Percentiles rank a stretch among this genome's conserved stretches.
Evolutionary conservation across 768 basidiomycete species (phyloP).

Genomic region (Tubosaeta sp.): DNA sequence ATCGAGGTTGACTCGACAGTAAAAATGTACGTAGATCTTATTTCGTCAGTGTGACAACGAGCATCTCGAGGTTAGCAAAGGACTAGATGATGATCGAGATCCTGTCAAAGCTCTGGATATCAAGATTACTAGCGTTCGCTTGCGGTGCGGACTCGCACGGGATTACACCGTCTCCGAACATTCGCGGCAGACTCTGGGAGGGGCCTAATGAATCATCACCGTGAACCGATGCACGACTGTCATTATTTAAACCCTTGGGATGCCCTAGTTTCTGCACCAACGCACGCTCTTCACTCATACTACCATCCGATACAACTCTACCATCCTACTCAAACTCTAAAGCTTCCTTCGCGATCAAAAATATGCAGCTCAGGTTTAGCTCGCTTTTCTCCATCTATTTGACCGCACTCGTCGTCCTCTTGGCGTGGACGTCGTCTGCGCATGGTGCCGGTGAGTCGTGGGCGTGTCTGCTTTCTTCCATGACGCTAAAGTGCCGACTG

Average conservation of each 20-base stretch:
- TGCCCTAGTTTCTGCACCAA: background rate
- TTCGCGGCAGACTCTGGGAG: background rate
- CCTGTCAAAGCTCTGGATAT: background rate
- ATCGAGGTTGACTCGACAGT: background rate
- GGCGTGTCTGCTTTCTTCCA: background rate
- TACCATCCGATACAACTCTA: background rate
- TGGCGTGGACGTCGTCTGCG: conserved; percentile 2
- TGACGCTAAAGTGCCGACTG: background rate
- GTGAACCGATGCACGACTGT: conserved; percentile 3
- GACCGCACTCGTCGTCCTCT: background rate
- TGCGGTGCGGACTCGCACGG: conserved; percentile 2
- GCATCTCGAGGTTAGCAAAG: background rate
- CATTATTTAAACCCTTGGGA: conserved; percentile 4
- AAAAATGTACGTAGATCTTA: background rate
- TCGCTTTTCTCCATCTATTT: background rate
- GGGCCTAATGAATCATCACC: background rate
- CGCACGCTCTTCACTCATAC: background rate
- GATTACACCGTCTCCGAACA: background rate
- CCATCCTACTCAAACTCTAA: background rate
- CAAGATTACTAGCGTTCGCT: background rate
- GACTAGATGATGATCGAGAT: background rate
- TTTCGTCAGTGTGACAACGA: background rate
- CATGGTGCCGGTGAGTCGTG: conserved; percentile 7
- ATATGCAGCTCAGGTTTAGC: conserved; percentile 1
- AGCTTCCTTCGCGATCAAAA: background rate